Base-by-base conservation (phyloP, 495 filamentous ascomycete genomes). In the Beverwykella pulmonaria region DNA sequence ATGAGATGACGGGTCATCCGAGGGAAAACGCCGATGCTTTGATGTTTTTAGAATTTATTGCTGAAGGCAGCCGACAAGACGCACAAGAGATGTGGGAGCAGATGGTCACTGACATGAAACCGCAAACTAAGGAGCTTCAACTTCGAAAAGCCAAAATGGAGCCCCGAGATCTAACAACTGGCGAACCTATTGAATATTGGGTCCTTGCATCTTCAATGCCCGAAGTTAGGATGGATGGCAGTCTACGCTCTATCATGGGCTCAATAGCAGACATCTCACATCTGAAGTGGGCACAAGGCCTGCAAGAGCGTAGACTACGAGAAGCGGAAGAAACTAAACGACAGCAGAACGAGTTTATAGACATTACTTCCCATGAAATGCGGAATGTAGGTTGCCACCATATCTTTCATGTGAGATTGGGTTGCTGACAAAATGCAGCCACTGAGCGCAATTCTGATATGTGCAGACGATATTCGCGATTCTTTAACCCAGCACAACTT, bases 1-100 rank as follows among this genome's bases (percentile, higher is more conserved):
- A 69, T 52, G 72, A 76, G 54, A 74, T 76, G 72, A 76, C 72
- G 9, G 76, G 76, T 7, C 73, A 74, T 68, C 46, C 65, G 0
- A 61, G 71, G 52, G 74, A 76, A 2, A 47, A 36, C 49, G 34
- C 67, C 27, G 27, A 23, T 9, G 10, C 15, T 1, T 30, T 57
- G 8, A 14, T 47, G 22, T 67, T 61, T 23, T 19, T 67, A n/a
- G 58, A 61, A 5, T 50, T 62, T 27, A 69, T 70, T 27, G 50
- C 73, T 60, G 58, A 56, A 0, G 32, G 67, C 14, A 68, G 54
- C 47, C 25, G 25, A 3, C 14, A 48, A 19, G 14, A 57, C 46
- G 59, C 59, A 59, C 27, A 49, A 41, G 14, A 61, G 30, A 32
- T 75, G 63, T 65, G 74, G 74, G 44, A 59, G 22, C 27, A 48